Conservation (phyloP, 805 yeast genomes). For the Candida odintsovae region DNA sequence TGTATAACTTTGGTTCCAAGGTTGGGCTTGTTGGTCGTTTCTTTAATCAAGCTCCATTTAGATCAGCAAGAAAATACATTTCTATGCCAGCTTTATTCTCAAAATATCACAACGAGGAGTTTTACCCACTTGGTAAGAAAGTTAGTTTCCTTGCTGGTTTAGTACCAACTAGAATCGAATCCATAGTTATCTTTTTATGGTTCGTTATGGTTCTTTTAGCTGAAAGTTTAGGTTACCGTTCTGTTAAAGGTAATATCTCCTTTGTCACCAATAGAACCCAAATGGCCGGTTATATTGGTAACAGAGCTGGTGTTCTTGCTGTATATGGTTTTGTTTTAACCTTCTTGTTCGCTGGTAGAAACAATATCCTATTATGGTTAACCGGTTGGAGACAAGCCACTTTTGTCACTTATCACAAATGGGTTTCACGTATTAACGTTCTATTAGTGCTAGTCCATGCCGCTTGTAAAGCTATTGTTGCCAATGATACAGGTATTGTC, state of each 20-base stretch:
- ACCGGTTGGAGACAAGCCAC: constrained; percentile 64
- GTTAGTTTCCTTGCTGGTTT: constrained; percentile 10
- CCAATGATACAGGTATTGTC: constrained; percentile 1
- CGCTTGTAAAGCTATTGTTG: background rate
- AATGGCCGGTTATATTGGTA: constrained; percentile 18
- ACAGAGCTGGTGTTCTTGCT: constrained; percentile 17
- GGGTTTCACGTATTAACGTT: constrained; percentile 44
- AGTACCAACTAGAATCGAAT: constrained; percentile 17
- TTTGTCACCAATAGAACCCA: constrained; percentile 10
- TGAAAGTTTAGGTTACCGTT: constrained; percentile 12
- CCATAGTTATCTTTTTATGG: constrained; percentile 30
- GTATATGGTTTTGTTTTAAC: constrained; percentile 42
- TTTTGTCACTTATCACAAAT: constrained; percentile 61
- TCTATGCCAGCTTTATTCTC: constrained; percentile 2
- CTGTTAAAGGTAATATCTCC: constrained; percentile 9
- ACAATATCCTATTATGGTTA: constrained; percentile 53
- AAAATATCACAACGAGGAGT: constrained; percentile 3
- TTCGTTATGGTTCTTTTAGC: constrained; percentile 16
- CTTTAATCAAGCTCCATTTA: constrained; percentile 7
- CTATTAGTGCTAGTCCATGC: constrained; percentile 12
- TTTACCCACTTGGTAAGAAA: constrained; percentile 20
- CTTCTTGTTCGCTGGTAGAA: constrained; percentile 63
- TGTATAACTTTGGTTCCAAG: constrained; percentile 19
- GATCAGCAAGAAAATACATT: constrained; percentile 4
- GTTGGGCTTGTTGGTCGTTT: constrained; percentile 10